These are phyloP conservation scores for Neurospora cerealis DNA, from an alignment of 495 filamentous ascomycete genomes.

Conservation along the genomic window DNA sequence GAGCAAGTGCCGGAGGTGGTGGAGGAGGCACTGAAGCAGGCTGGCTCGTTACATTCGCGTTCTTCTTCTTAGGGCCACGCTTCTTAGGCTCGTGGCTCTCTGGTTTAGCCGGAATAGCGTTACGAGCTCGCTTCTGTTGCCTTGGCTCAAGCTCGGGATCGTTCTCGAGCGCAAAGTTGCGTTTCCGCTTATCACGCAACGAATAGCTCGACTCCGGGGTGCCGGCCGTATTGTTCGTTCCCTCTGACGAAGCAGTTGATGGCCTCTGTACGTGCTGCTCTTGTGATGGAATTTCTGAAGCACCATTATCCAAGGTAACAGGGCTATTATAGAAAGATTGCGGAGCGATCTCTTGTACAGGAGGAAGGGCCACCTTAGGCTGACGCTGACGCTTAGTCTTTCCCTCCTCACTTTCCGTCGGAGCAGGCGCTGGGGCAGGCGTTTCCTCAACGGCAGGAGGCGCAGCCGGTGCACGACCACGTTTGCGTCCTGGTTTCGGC, in stretches of 20 bases:
- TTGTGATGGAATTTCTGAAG: background rate
- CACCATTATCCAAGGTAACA: slow-evolving; percentile 3
- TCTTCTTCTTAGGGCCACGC: slow-evolving; percentile 11
- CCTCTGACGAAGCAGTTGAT: slow-evolving; percentile 21
- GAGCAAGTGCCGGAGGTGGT: slow-evolving; percentile 9
- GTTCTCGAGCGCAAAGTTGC: slow-evolving; percentile 28
- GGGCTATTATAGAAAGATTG: slow-evolving; percentile 21
- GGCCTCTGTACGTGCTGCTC: slow-evolving; percentile 23
- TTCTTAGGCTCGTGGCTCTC: slow-evolving; percentile 10
- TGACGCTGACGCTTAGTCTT: slow-evolving; percentile 17
- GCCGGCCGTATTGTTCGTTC: slow-evolving; percentile 17
- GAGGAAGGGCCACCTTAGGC: background rate
- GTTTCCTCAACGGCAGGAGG: background rate
- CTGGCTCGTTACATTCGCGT: slow-evolving; percentile 5
- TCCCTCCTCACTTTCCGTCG: slow-evolving; percentile 4
- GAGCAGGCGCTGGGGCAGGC: background rate
- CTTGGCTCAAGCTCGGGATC: slow-evolving; percentile 21
- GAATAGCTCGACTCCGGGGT: slow-evolving; percentile 26
- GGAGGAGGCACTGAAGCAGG: slow-evolving; percentile 11
- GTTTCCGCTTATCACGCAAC: slow-evolving; percentile 26
- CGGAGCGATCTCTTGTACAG: slow-evolving; percentile 11
- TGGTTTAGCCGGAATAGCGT: background rate
- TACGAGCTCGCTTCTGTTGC: slow-evolving; percentile 12
- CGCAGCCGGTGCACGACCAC: slow-evolving; percentile 13
- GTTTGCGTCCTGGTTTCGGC: slow-evolving; percentile 11